These are phyloP conservation scores for Exophiala oligosperma DNA, from an alignment of 2,329 filamentous ascomycete species.

Conservation along the genomic window DNA sequence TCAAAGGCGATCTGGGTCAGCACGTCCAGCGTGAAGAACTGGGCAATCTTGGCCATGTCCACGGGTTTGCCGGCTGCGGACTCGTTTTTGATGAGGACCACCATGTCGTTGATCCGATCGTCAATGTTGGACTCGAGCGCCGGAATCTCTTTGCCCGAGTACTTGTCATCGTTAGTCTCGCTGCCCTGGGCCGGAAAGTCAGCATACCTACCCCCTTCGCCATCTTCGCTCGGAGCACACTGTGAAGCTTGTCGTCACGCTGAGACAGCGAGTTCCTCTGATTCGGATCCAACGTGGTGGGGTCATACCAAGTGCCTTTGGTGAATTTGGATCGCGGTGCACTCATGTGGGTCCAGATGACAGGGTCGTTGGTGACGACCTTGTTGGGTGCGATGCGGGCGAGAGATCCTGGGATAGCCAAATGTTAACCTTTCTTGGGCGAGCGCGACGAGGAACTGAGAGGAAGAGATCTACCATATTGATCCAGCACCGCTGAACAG, in stretches of 20 bases:
- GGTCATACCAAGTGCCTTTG: slow-evolving; percentile 10
- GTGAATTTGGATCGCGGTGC: slow-evolving; percentile 16
- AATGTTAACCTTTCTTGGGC: neutral
- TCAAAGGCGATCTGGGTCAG: slow-evolving; percentile 24
- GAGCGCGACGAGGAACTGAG: neutral
- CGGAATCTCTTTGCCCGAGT: slow-evolving; percentile 20
- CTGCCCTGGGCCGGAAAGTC: too few species aligned
- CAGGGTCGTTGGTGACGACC: slow-evolving; percentile 16
- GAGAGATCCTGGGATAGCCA: slow-evolving; percentile 22
- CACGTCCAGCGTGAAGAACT: slow-evolving; percentile 23
- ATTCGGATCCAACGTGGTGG: slow-evolving; percentile 12
- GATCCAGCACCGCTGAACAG: slow-evolving; percentile 5
- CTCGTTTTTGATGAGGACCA: slow-evolving; percentile 18
- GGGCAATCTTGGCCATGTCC: slow-evolving; percentile 14
- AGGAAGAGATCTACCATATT: slow-evolving; percentile 18
- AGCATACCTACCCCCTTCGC: slow-evolving; percentile 12
- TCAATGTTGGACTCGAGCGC: slow-evolving; percentile 18
- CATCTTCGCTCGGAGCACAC: slow-evolving; percentile 12
- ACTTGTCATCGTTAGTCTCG: neutral
- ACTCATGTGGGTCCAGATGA: slow-evolving; percentile 4
- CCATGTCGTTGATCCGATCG: slow-evolving; percentile 9
- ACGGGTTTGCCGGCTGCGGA: neutral
- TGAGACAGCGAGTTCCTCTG: slow-evolving; percentile 13
- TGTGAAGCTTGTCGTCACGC: slow-evolving; percentile 18
- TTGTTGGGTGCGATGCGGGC: slow-evolving; percentile 14